Base-by-base conservation (phyloP, 2,329 filamentous ascomycete species). In the Teratosphaeria destructans region DNA sequence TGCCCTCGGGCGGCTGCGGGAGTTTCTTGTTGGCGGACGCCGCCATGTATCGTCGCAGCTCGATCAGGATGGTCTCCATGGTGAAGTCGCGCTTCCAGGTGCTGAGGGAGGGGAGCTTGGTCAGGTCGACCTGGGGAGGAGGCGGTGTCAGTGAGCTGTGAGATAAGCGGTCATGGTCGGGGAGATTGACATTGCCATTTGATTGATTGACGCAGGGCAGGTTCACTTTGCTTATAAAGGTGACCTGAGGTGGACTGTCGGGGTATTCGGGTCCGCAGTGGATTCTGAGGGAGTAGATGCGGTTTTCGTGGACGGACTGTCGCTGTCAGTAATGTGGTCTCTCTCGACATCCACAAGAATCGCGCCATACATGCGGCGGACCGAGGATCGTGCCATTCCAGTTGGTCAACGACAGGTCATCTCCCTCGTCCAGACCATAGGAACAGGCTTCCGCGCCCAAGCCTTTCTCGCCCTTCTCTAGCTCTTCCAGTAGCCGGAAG, bases 371-470 rank as follows among this genome's bases (percentile, higher is more conserved):
- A 75, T 97, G 92, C 73, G 94, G 93, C 67, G 94, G 94, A 1
- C 94, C 94, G 56, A 96, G 85, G 66, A 99, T 97, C 16, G 94
- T 99, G 70, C 93, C 94, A 71, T 95, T 96, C 94, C 94, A 99
- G 80, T 96, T 91, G 64, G 89, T 93, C 92, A 99, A 96, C 75
- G 94, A 84, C 65, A 96, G 83, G 71, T 99, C 94, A 72, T 96
- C 92, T 55, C 89, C 87, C 74, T 97, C 91, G 65, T 93, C 90
- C 59, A 99, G 84, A 69, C 94, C 94, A 70, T 97, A 97, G 53
- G 94, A 97, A 79, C 93, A 97, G 63, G 92, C 92, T 79, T 97
- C 94, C 74, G 93, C 91, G 71, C 94, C 93, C 64, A 94, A 82
- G 63, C 94, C 94, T 78, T 99, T 99, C 80, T 99, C 94, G 71